Base-by-base conservation (phyloP, 257 asterid species). In the Gentiana macrophylla region DNA sequence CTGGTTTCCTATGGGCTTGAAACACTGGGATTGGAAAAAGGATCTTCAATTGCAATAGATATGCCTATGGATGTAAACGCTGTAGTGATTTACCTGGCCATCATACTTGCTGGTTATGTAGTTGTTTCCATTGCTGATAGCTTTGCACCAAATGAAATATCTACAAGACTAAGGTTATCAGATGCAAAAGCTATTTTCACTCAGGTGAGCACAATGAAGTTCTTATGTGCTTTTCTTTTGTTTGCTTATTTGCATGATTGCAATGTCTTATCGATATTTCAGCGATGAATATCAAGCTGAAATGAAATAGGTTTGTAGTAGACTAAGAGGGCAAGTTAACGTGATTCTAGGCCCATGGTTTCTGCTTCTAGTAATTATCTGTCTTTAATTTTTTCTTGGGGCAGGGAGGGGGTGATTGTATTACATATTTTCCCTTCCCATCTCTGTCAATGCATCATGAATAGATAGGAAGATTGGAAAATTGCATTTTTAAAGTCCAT, bases 61-160 rank as follows among this genome's bases (percentile, higher is more conserved):
- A 91, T 91, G 98, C 98, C 98, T 51, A 91, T 91, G 98, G 78
- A 87, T 73, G 84, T 83, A 56, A 82, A 80, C 62, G 80, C 98
- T 49, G 96, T 91, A 59, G 89, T 87, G 69, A 79, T 91, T 76
- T 91, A 91, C 82, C 84, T 91, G 67, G 96, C 98, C 54, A 82
- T 87, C 47, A 79, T 91, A n/a, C 90, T 87, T 59, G 89, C 95
- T 69, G 98, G 98, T 62, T 79, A 84, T 50, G 66, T 79, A 58
- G 98, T 91, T 71, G 98, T 91, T 65, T 91, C 98, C 61, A 80
- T 91, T 68, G 98, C 98, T 72, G 98, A 91, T 74, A 91, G 98
- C 78, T 91, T 91, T 69, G 95, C 98, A 38, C 74, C 95, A 53
- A 63, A 62, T 56, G 98, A 91, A 75, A 91, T 91, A 76, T 74